Conservation (phyloP, 1,139 yeast species). For the Suhomyces yuchorum region DNA sequence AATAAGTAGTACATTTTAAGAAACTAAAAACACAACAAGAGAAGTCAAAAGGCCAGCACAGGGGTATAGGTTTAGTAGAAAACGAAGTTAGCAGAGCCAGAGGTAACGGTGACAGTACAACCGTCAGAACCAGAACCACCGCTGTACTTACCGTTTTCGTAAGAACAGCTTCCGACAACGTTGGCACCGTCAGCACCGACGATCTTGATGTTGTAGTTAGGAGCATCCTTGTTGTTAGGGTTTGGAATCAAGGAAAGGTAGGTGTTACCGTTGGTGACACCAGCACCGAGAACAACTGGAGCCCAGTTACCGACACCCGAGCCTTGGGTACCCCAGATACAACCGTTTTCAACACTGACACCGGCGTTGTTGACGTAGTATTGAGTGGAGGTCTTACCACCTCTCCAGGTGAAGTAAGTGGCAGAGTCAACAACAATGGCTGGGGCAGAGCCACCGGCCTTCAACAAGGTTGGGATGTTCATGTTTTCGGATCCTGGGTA, state of each 20-base stretch:
- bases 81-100: slow-evolving; percentile 70
- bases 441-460: slow-evolving; percentile 58
- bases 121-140: slow-evolving; percentile 66
- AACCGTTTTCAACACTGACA: slow-evolving; percentile 69
- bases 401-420: slow-evolving; percentile 65
- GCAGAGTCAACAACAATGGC: slow-evolving; percentile 68
- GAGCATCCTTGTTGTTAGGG: slow-evolving; percentile 66
- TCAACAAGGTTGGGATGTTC: slow-evolving; percentile 76
- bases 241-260: slow-evolving; percentile 80
- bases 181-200: slow-evolving; percentile 55
- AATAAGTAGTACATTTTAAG: slow-evolving; percentile 11
- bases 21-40: slow-evolving; percentile 13
- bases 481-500: slow-evolving; percentile 89
- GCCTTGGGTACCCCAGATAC: slow-evolving; percentile 72
- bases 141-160: slow-evolving; percentile 62
- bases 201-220: slow-evolving; percentile 71
- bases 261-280: slow-evolving; percentile 60
- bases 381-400: slow-evolving; percentile 70
- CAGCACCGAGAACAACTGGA: slow-evolving; percentile 78
- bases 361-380: slow-evolving; percentile 84
- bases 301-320: slow-evolving; percentile 83
- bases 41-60: slow-evolving; percentile 7
- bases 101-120: slow-evolving; percentile 72
- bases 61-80: slow-evolving; percentile 44
- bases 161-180: slow-evolving; percentile 63